Evolutionary conservation across 2,329 filamentous ascomycete genomes (phyloP).

Genomic region (Fusarium sp.): DNA sequence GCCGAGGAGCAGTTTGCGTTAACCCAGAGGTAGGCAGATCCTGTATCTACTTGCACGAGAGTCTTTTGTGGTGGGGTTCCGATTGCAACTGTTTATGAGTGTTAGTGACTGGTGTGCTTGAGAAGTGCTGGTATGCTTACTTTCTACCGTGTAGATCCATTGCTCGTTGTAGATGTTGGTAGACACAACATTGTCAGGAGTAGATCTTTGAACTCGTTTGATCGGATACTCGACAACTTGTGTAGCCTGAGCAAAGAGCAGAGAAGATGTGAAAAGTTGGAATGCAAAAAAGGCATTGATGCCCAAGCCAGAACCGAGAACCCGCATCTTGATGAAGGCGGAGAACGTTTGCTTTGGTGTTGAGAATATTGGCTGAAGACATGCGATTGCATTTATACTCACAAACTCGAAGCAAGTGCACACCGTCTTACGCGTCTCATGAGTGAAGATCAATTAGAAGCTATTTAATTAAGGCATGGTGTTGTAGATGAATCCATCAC

Average conservation of each 20-base stretch:
- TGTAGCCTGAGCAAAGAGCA: background rate
- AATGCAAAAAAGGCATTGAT: background rate
- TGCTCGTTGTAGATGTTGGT: background rate
- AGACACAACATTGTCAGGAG: background rate
- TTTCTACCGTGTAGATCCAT: conserved; percentile 5
- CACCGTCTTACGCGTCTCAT: background rate
- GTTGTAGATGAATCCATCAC: background rate
- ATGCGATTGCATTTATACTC: background rate
- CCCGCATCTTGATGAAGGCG: background rate
- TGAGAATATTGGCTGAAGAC: background rate
- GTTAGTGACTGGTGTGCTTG: background rate
- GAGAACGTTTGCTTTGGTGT: background rate
- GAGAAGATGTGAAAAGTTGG: background rate
- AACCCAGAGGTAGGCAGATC: conserved; percentile 48
- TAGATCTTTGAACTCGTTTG: background rate
- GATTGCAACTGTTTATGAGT: conserved; percentile 30
- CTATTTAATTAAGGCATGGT: background rate
- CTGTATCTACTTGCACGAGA: conserved; percentile 45
- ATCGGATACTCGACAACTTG: background rate
- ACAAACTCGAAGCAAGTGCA: background rate
- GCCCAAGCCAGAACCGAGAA: background rate
- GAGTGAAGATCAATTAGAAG: background rate
- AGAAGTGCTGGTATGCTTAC: background rate
- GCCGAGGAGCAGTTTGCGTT: conserved; percentile 44
- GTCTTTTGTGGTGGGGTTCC: conserved; percentile 45